Evolutionary conservation across 2,329 filamentous ascomycete genomes (phyloP).

Genomic region (Dothistroma pini): DNA sequence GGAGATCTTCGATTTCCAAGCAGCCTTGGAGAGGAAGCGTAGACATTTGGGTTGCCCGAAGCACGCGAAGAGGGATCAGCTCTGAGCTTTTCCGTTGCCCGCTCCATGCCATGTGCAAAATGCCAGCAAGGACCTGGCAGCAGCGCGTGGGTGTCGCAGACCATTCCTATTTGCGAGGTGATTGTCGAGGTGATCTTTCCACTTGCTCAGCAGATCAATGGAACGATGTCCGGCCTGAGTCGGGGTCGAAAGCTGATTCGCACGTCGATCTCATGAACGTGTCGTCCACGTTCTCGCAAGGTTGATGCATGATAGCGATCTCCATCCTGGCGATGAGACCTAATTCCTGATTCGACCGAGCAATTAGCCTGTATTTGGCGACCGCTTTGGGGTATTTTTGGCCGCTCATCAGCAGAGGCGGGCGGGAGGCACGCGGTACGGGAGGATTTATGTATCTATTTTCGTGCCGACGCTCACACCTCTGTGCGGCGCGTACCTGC

Average conservation of each 20-base stretch:
- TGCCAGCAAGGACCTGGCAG: background rate
- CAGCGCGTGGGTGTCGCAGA: background rate
- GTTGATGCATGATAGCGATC: slow-evolving; percentile 11
- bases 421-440: slow-evolving; percentile 2
- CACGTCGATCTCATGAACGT: slow-evolving; percentile 3
- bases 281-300: slow-evolving; percentile 12
- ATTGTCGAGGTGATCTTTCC: background rate
- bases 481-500: background rate
- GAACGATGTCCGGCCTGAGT: background rate
- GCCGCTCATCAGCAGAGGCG: background rate
- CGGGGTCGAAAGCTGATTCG: slow-evolving; percentile 1
- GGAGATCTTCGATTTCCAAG: background rate
- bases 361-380: slow-evolving; percentile 5
- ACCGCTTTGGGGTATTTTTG: slow-evolving; percentile 11
- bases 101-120: background rate
- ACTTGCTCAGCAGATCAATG: background rate
- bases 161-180: background rate
- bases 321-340: background rate
- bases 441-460: slow-evolving; percentile 14
- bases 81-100: background rate
- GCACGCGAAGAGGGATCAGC: background rate
- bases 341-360: background rate
- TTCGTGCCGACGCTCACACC: slow-evolving; percentile 10
- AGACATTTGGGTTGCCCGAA: background rate
- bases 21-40: background rate